Base-by-base conservation (phyloP, 352 stramenopile species). In the Phytophthora aleatoria region DNA sequence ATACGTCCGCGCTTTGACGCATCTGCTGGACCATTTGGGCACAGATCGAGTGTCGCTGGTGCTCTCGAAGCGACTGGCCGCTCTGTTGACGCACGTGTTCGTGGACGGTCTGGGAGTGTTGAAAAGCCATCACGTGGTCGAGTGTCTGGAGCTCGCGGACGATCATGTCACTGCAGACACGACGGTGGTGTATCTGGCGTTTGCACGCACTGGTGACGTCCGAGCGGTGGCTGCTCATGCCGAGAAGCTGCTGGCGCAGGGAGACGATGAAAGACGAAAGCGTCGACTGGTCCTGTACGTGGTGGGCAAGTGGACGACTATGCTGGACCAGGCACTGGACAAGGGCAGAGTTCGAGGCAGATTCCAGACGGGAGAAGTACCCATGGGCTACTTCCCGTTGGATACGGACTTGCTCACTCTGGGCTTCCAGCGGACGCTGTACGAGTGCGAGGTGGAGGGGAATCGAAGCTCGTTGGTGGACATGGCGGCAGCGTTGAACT, bases 61-160 rank as follows among this genome's bases (percentile, higher is more conserved):
- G 67, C 67, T 89, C 41, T 69, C 78, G 16, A 81, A 77, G 35
- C 76, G 83, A 2, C 48, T 91, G 26, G 77, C 76, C 27, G 72
- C 77, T 55, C 67, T 91, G 47, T 67, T 91, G 33, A 82, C 80
- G 27, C 79, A 91, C 51, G 73, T 91, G 41, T 83, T 89, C 31
- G 67, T 83, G 4, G 55, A 76, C 36, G 83, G 80, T 10, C 61
- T 83, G 2, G 59, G 70, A 2, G 51, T 85, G 3, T 66, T 83
- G 35, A 74, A 76, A 52, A 57, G 41, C 15, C 50, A 65, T 49
- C 57, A 71, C 45, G 68, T 86, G 11, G 63, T 73, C 20, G 78
- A 88, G 59, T 90, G 80, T 68, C 53, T 89, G 24, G 82, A 85
- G 61, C 78, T 90, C 48, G 54, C 65, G 9, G 78, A 87, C 38